Conservation (phyloP, 2,329 filamentous ascomycete species). For the Aaosphaeria pasadenensis region DNA sequence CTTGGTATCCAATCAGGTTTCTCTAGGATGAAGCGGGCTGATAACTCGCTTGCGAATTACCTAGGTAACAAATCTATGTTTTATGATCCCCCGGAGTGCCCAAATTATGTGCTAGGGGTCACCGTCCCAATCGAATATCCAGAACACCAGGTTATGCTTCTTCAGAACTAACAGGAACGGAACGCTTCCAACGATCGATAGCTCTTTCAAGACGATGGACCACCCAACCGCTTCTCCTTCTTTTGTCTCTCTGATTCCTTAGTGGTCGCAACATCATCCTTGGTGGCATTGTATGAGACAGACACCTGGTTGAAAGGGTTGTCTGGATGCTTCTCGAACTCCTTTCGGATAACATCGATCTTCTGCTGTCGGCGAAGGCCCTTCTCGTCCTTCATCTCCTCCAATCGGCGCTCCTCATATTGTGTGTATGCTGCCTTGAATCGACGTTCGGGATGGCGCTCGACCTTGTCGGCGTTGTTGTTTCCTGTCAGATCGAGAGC, state of each 20-base stretch:
- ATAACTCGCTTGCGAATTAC: no score
- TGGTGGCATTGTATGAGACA: constrained; percentile 72
- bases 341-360: constrained; percentile 79
- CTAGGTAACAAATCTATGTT: no score
- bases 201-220: neutral
- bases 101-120: no score
- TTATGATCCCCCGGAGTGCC: no score
- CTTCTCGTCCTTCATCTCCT: constrained; percentile 82
- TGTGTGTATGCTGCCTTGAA: constrained; percentile 82
- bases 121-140: neutral
- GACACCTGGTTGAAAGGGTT: constrained; percentile 91
- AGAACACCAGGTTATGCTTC: neutral
- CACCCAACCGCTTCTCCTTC: constrained; percentile 67
- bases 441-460: constrained; percentile 82
- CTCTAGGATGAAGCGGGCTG: no score
- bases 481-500: constrained; percentile 68
- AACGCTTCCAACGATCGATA: neutral
- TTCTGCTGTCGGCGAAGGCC: constrained; percentile 80
- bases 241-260: constrained; percentile 66
- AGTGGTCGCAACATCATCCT: constrained; percentile 70
- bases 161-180: no score
- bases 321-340: constrained; percentile 91
- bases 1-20: no score
- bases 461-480: constrained; percentile 65
- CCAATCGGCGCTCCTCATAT: constrained; percentile 76